Evolutionary conservation across 768 basidiomycete genomes (phyloP).

Genomic region (Termitomyces sp.): DNA sequence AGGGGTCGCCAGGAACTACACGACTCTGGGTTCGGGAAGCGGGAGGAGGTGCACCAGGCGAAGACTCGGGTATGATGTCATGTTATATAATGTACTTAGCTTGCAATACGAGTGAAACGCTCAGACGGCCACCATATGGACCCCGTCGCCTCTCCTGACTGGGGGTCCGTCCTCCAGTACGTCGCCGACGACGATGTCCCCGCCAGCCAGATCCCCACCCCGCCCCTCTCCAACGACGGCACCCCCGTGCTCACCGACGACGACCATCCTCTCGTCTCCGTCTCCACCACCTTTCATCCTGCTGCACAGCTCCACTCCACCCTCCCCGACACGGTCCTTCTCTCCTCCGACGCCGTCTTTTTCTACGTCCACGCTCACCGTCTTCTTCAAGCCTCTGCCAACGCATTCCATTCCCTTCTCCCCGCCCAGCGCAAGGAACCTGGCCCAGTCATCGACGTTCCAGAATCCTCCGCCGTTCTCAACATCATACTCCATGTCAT

Average conservation of each 20-base stretch:
- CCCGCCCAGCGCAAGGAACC: conserved; percentile 34
- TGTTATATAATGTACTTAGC: conserved; percentile 12
- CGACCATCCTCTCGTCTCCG: conserved; percentile 52
- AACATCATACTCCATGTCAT: conserved; percentile 72
- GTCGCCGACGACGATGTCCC: conserved; percentile 45
- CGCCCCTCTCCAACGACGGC: conserved; percentile 44
- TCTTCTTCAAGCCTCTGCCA: conserved; percentile 57
- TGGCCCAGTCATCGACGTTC: conserved; percentile 54
- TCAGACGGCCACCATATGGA: conserved; percentile 31
- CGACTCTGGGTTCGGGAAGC: conserved; percentile 84
- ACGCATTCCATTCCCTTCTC: conserved; percentile 59
- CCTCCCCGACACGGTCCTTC: conserved; percentile 60
- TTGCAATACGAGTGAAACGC: background rate
- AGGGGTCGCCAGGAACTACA: conserved; percentile 65
- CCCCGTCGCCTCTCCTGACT: conserved; percentile 33
- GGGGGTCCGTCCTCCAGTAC: conserved; percentile 31
- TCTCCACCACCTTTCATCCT: conserved; percentile 82
- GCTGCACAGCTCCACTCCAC: conserved; percentile 53
- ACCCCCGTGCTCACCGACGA: conserved; percentile 22
- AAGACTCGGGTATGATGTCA: conserved; percentile 34
- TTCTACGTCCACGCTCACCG: conserved; percentile 73
- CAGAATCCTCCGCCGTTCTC: conserved; percentile 57
- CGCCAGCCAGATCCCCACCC: conserved; percentile 56
- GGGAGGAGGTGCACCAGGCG: conserved; percentile 77
- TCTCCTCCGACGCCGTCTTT: conserved; percentile 76